These are phyloP conservation scores for Schizothecium vesticola DNA, from an alignment of 495 filamentous ascomycete species.

Conservation along the genomic window DNA sequence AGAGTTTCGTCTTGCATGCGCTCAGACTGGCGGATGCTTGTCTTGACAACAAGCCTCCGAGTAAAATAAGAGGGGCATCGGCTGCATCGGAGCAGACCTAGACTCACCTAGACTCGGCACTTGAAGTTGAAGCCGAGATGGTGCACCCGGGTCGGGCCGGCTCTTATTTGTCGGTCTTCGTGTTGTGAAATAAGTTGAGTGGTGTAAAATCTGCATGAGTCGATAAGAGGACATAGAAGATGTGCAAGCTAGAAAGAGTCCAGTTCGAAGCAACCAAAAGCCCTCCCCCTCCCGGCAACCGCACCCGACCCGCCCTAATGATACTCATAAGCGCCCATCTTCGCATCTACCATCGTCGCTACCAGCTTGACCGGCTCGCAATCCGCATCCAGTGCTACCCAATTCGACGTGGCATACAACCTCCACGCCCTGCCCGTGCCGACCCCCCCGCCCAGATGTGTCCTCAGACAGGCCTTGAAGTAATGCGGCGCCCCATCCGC, in stretches of 20 bases:
- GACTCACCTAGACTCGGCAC: not conserved
- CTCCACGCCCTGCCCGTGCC: conserved; percentile 11
- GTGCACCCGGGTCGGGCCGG: not conserved
- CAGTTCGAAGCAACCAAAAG: not conserved
- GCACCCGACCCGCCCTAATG: not conserved
- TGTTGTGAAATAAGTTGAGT: not conserved
- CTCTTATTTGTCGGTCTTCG: not conserved
- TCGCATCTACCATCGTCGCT: conserved; percentile 8
- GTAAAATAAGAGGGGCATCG: not conserved
- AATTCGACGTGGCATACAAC: conserved; percentile 7
- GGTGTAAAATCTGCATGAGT: not conserved
- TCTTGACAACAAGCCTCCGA: not conserved
- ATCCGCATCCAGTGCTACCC: not conserved
- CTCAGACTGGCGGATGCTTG: not conserved
- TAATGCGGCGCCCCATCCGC: conserved; percentile 1
- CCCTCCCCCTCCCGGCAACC: not conserved
- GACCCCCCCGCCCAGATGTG: conserved; percentile 4
- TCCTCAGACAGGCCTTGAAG: conserved; percentile 13
- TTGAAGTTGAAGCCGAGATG: not conserved
- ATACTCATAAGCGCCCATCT: conserved; percentile 8
- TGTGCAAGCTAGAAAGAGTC: not conserved
- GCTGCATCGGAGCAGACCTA: not conserved
- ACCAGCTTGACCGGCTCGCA: conserved; percentile 13
- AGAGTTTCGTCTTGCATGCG: not conserved
- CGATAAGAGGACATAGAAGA: not conserved